A percentile compares a stretch with the other conserved stretches of the same genome.
These are phyloP conservation scores for Claviceps humidiphila DNA, from an alignment of 2,329 filamentous ascomycete species.

Conservation along the genomic window DNA sequence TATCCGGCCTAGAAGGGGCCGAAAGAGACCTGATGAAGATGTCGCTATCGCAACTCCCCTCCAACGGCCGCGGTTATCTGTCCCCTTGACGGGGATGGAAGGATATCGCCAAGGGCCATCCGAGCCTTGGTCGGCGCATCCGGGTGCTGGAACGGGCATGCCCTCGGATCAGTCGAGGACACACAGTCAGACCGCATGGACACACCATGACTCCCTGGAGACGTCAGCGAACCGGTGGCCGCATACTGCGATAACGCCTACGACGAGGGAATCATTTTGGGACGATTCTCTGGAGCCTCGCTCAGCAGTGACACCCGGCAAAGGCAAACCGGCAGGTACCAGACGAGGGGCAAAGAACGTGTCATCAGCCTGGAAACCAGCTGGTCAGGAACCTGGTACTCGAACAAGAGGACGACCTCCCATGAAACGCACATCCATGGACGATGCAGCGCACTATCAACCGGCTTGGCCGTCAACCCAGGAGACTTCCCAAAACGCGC, in stretches of 20 bases:
- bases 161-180: conserved; percentile 23
- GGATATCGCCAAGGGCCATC: conserved; percentile 18
- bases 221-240: conserved; percentile 59
- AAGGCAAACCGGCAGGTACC: conserved; percentile 27
- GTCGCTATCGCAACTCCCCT: conserved; percentile 34
- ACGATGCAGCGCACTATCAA: conserved; percentile 52
- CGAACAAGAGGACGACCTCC: conserved; percentile 73
- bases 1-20: conserved; percentile 48
- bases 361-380: conserved; percentile 77
- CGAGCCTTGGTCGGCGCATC: conserved; percentile 34
- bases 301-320: conserved; percentile 60
- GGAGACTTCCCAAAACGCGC: conserved; percentile 24
- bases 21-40: conserved; percentile 50
- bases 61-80: conserved; percentile 51
- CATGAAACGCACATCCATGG: conserved; percentile 44
- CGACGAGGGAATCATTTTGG: conserved; percentile 39
- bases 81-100: conserved; percentile 28
- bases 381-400: conserved; percentile 45
- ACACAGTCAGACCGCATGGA: conserved; percentile 12
- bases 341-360: conserved; percentile 73
- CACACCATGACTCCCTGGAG: conserved; percentile 37
- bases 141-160: conserved; percentile 23
- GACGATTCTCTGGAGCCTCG: conserved; percentile 48
- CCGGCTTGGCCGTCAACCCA: conserved; percentile 42
- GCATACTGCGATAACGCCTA: conserved; percentile 63